Percentiles rank a stretch among this genome's conserved stretches.
These are phyloP conservation scores for Ammopiptanthus mongolicus DNA, from an alignment of 306 rosid genomes.

Conservation along the genomic window DNA sequence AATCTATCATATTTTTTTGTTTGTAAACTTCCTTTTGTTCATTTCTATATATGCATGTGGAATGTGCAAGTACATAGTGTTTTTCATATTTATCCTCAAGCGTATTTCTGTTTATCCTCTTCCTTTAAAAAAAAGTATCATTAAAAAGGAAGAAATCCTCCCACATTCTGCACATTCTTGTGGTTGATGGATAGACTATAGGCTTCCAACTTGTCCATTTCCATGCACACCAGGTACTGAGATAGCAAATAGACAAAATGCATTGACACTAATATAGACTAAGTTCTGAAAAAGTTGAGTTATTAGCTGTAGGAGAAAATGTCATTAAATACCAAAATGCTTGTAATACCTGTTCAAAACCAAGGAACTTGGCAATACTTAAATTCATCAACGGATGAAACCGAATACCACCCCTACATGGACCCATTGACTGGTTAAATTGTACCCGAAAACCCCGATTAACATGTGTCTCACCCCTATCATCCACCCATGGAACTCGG, in stretches of 20 bases:
- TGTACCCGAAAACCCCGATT: slow-evolving; percentile 78
- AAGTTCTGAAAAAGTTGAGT: neutral
- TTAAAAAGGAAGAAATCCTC: neutral
- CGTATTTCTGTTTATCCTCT: neutral
- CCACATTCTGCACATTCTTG: neutral
- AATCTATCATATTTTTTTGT: neutral
- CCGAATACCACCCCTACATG: slow-evolving; percentile 84
- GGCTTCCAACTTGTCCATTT: neutral
- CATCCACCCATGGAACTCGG: slow-evolving; percentile 83
- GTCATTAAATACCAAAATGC: neutral
- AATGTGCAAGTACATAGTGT: neutral
- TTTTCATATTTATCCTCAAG: neutral
- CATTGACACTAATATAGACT: neutral
- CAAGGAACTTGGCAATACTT: slow-evolving; percentile 79
- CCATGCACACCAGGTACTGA: slow-evolving; percentile 3
- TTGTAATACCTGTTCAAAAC: slow-evolving; percentile 70
- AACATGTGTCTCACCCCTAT: slow-evolving; percentile 74
- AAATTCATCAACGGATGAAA: slow-evolving; percentile 81
- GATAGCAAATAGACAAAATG: slow-evolving; percentile 9
- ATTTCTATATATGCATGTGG: neutral
- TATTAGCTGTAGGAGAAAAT: neutral
- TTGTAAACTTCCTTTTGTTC: neutral
- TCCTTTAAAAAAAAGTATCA: neutral
- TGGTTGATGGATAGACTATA: neutral
- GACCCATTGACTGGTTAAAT: slow-evolving; percentile 85